phyloP scores from a whole-genome alignment of 352 stramenopile species.

The Plasmopara halstedii region DNA sequence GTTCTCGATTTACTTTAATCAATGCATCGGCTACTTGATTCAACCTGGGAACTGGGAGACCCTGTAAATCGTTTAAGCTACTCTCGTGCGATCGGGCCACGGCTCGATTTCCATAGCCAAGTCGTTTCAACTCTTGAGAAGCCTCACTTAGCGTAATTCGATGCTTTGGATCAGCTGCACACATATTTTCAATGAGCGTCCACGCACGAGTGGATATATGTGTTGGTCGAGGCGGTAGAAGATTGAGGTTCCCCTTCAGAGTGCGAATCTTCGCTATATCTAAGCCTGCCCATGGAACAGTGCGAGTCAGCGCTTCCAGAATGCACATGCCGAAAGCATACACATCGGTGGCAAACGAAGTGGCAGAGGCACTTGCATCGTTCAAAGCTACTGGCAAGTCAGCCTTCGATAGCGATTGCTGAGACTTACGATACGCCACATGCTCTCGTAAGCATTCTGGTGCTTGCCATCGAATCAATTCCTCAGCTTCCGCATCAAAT shows the following conservation, averaged over 20 bases:
- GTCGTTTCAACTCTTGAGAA: slow-evolving; percentile 33
- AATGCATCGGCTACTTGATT: slow-evolving; percentile 19
- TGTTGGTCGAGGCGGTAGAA: slow-evolving; percentile 45
- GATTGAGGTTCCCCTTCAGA: slow-evolving; percentile 42
- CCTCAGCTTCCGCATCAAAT: slow-evolving; percentile 29
- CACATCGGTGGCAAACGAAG: slow-evolving; percentile 44
- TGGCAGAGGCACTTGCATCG: slow-evolving; percentile 13
- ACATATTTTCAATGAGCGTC: slow-evolving; percentile 62
- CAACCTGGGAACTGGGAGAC: slow-evolving; percentile 9
- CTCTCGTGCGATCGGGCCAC: slow-evolving; percentile 10
- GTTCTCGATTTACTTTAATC: slow-evolving; percentile 31
- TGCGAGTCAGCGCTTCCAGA: slow-evolving; percentile 47
- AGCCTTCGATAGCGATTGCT: slow-evolving; percentile 16
- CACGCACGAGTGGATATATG: slow-evolving; percentile 35
- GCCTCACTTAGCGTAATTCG: slow-evolving; percentile 44
- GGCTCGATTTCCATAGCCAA: slow-evolving; percentile 34
- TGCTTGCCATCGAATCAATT: slow-evolving; percentile 59
- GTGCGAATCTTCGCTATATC: slow-evolving; percentile 39
- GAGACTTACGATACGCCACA: slow-evolving; percentile 21
- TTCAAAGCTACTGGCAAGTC: slow-evolving; percentile 8
- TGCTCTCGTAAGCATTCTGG: slow-evolving; percentile 49
- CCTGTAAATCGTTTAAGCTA: slow-evolving; percentile 14
- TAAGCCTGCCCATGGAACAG: slow-evolving; percentile 39
- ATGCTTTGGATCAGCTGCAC: slow-evolving; percentile 32
- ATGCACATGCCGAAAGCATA: slow-evolving; percentile 80